These are phyloP conservation scores for Sugiyamaella sp. DNA, from an alignment of 1,139 yeast genomes.

Conservation along the genomic window DNA sequence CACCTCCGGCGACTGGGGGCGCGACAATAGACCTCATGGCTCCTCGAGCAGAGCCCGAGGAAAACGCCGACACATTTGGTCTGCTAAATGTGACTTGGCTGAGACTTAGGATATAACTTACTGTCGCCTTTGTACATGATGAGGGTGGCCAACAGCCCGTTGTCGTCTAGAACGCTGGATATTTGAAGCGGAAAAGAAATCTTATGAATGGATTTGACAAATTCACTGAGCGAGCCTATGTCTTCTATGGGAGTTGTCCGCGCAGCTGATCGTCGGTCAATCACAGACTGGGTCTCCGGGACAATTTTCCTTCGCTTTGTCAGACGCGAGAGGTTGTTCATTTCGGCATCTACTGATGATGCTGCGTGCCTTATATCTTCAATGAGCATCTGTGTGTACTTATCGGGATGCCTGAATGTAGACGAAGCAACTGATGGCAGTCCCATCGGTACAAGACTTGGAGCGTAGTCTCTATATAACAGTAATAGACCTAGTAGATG, in stretches of 20 bases:
- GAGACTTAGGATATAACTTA: constrained; percentile 7
- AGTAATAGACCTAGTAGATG: constrained; percentile 40
- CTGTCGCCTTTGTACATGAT: constrained; percentile 31
- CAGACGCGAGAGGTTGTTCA: constrained; percentile 4
- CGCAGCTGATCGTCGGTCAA: not conserved
- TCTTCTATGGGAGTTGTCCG: constrained; percentile 27
- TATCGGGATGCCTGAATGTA: constrained; percentile 39
- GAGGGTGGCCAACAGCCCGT: constrained; percentile 31
- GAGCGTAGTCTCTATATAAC: constrained; percentile 39
- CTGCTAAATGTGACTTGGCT: not conserved
- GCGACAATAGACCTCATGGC: not conserved
- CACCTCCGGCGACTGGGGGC: constrained; percentile 1
- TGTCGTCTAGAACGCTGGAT: constrained; percentile 31
- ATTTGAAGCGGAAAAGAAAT: constrained; percentile 36
- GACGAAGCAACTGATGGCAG: constrained; percentile 33
- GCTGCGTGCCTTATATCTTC: constrained; percentile 25
- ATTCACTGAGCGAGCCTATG: constrained; percentile 28
- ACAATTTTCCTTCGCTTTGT: constrained; percentile 21
- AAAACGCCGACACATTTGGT: not conserved
- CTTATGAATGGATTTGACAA: constrained; percentile 31
- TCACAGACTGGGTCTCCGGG: constrained; percentile 16
- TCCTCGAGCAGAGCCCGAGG: too few relatives aligned
- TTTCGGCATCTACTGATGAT: constrained; percentile 27
- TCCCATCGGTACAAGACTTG: constrained; percentile 34
- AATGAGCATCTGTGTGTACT: constrained; percentile 29